phyloP scores from a whole-genome alignment of 345 rosid species.

The Adansonia digitata region DNA sequence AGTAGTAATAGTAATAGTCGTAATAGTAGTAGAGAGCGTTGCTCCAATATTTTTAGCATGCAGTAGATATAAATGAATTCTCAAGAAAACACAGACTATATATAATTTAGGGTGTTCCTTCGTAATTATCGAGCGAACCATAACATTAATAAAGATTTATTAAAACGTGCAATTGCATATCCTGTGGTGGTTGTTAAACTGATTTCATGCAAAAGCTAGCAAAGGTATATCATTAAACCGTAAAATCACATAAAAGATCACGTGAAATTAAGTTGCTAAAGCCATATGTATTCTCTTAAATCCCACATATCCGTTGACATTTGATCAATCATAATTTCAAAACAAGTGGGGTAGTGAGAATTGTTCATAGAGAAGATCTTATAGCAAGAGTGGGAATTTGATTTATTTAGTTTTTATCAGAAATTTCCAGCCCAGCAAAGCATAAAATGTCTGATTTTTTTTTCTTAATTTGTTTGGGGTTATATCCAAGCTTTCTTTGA shows the following conservation, averaged over 20 bases:
- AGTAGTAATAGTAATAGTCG: too few relatives aligned
- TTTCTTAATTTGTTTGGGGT: not conserved
- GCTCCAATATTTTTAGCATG: too few relatives aligned
- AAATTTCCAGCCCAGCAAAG: conserved; percentile 25
- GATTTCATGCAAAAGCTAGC: conserved; percentile 6
- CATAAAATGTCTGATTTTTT: conserved; percentile 21
- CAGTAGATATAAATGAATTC: too few relatives aligned
- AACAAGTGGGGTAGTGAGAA: conserved; percentile 36
- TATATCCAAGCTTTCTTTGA: too few relatives aligned
- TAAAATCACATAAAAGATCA: conserved; percentile 18
- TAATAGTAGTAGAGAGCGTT: too few relatives aligned
- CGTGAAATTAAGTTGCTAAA: conserved; percentile 6
- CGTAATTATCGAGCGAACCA: not conserved
- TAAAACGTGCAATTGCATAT: not conserved
- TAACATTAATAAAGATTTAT: not conserved
- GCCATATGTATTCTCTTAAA: conserved; percentile 11
- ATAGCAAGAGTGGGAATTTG: conserved; percentile 21
- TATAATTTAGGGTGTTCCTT: not conserved
- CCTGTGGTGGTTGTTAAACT: not conserved
- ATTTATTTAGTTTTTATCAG: conserved; percentile 14
- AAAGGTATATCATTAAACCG: not conserved
- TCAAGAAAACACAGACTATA: too few relatives aligned
- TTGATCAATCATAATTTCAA: conserved; percentile 35
- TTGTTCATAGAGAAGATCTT: conserved; percentile 25
- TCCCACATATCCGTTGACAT: conserved; percentile 10